These are phyloP conservation scores for Salix arbutifolia DNA, from an alignment of 345 rosid species.

Conservation along the genomic window DNA sequence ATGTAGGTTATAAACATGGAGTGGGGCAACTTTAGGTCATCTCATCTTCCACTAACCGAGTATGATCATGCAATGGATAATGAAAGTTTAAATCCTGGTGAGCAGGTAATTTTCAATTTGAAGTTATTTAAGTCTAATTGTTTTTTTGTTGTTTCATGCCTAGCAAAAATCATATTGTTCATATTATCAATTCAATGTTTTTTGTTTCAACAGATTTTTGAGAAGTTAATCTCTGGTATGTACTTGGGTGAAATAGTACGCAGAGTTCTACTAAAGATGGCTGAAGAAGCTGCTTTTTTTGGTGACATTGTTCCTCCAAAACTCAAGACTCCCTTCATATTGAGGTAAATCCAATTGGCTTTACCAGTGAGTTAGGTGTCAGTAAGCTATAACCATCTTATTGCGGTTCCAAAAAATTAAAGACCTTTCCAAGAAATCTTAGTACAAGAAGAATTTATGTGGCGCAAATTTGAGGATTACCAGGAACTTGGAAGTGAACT, in stretches of 20 bases:
- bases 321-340: constrained; percentile 50
- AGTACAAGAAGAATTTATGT: neutral
- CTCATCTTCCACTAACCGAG: constrained; percentile 84
- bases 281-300: constrained; percentile 82
- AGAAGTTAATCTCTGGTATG: constrained; percentile 93
- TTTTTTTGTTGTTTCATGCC: too few species aligned
- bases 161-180: too few species aligned
- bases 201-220: constrained; percentile 54
- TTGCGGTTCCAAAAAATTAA: neutral
- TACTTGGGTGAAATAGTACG: constrained; percentile 94
- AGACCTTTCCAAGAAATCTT: neutral
- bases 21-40: constrained; percentile 94
- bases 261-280: constrained; percentile 73
- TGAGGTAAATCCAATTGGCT: constrained; percentile 40
- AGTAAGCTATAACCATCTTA: too few species aligned
- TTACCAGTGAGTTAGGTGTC: too few species aligned
- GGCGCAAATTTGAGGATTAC: neutral
- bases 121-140: neutral
- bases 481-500: neutral
- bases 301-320: constrained; percentile 72
- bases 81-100: constrained; percentile 89
- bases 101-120: constrained; percentile 51
- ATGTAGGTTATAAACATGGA: constrained; percentile 94
- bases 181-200: neutral
- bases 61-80: constrained; percentile 67